Evolutionary conservation across 352 stramenopile species (phyloP).

Genomic region (Saprolegnia diclina): DNA sequence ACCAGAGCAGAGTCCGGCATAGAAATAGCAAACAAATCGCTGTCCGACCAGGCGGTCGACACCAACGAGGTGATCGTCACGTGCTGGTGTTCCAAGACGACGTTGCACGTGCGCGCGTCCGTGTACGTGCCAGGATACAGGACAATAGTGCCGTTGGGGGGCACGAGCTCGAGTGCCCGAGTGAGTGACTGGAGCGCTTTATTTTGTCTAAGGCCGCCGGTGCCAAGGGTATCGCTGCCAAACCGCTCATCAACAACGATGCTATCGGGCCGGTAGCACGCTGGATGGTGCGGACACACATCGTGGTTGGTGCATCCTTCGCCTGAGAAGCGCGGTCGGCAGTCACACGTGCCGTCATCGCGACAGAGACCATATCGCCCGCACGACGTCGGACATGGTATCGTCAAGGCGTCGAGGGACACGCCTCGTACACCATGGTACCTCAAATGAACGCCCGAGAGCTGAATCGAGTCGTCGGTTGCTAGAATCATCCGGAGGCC

Average conservation of each 20-base stretch:
- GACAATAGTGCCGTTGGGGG: too few relatives aligned
- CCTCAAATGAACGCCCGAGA: background rate
- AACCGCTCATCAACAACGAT: background rate
- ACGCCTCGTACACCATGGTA: too few relatives aligned
- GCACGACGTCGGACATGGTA: background rate
- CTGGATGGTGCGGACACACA: background rate
- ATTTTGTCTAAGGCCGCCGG: background rate
- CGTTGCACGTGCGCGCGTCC: too few relatives aligned
- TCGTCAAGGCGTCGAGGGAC: background rate
- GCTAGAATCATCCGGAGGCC: constrained; percentile 9
- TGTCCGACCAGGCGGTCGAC: too few relatives aligned
- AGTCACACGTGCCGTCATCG: background rate
- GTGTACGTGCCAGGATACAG: too few relatives aligned
- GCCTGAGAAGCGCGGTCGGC: background rate
- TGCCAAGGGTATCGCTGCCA: background rate
- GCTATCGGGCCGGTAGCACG: background rate
- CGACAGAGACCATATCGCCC: background rate
- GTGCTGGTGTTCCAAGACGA: too few relatives aligned
- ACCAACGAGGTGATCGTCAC: too few relatives aligned
- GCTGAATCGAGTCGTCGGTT: background rate
- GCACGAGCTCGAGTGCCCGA: constrained; percentile 1
- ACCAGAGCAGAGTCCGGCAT: too few relatives aligned
- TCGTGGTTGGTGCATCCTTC: constrained; percentile 4
- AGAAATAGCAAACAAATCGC: too few relatives aligned
- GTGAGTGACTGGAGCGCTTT: background rate